Base-by-base conservation (phyloP, 345 rosid species). In the Mallotus nudiflorus region DNA sequence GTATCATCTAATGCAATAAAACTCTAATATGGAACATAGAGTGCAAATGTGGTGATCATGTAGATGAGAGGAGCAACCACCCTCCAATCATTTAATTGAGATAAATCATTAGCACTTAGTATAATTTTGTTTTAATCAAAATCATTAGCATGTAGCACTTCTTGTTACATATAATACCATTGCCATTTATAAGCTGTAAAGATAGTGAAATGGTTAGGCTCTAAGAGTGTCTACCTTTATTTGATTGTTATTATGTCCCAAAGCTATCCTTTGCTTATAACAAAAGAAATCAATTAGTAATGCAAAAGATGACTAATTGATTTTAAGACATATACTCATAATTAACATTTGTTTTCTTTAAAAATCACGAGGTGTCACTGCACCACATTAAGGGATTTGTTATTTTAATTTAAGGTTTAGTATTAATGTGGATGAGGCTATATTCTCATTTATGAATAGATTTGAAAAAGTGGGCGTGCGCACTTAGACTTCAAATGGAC, bases 21-120 rank as follows among this genome's bases (percentile, higher is more conserved):
- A 74, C 86, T 81, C 93, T 91, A 88, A 64, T 88, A 87, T 18
- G 91, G 91, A 53, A 88, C 88, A 62, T 83, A 79, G 10, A 88
- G 73, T 16, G 91, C n/a, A 67, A 57, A 88, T 0, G 84, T 77
- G 25, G 86, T 86, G 52, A 76, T 39, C 83, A 86, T 82, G 80
- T 88, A 85, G 60, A 88, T 57, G 52, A 81, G 16, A 66, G 86
- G 86, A 16, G 91, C 78, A 5, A 83, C 62, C 27, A 86, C 19
- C 89, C 87, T 33, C 80, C 87, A 18, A 82, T 53, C 91, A 91
- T 88, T 29, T 42, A 52, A 56, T 46, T 45, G 60, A 72, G 22
- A 65, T 35, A 20, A 24, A 70, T 15, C 19, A 37, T 44, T 27
- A 42, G 10, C 9, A 7, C 44, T n/a, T 16, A 33, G 35, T 63